These are phyloP conservation scores for Musa itinerans DNA, from an alignment of 176 grass and related monocot genomes.

Conservation along the genomic window DNA sequence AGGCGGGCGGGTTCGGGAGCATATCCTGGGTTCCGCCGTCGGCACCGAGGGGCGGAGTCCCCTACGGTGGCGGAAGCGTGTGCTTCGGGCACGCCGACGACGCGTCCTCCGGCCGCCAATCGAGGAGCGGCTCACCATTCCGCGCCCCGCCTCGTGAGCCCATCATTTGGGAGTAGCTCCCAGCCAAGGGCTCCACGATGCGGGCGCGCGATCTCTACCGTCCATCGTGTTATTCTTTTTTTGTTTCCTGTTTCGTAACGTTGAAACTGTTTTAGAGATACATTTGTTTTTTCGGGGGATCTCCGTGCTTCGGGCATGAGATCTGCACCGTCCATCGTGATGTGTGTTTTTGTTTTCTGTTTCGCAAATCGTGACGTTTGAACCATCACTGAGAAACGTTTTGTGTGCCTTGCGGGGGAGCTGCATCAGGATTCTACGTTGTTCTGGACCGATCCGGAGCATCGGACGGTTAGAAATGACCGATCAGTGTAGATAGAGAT, in stretches of 20 bases:
- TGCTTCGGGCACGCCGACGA: background rate
- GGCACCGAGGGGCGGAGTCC: background rate
- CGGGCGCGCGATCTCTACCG: background rate
- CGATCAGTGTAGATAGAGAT: too few relatives aligned
- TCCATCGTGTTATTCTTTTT: background rate
- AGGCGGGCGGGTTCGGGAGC: conserved; percentile 23
- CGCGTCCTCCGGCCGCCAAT: background rate
- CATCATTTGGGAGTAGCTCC: conserved; percentile 4
- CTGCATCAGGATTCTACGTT: too few relatives aligned
- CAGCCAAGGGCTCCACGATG: background rate
- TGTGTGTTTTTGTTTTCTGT: too few relatives aligned
- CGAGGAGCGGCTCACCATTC: conserved; percentile 10
- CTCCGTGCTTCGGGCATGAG: background rate
- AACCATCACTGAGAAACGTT: too few relatives aligned
- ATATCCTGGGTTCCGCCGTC: background rate
- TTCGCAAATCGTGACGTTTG: too few relatives aligned
- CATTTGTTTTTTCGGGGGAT: too few relatives aligned
- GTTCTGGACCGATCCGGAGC: too few relatives aligned
- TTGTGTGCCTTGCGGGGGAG: too few relatives aligned
- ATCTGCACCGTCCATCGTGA: background rate
- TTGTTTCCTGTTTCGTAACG: too few relatives aligned
- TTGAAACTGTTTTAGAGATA: too few relatives aligned
- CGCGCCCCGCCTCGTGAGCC: background rate
- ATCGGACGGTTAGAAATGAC: too few relatives aligned
- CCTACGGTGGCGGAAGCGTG: conserved; percentile 16